Evolutionary conservation across 148 eudicot species (phyloP).

Genomic region (Vaccinium vitisidaea): DNA sequence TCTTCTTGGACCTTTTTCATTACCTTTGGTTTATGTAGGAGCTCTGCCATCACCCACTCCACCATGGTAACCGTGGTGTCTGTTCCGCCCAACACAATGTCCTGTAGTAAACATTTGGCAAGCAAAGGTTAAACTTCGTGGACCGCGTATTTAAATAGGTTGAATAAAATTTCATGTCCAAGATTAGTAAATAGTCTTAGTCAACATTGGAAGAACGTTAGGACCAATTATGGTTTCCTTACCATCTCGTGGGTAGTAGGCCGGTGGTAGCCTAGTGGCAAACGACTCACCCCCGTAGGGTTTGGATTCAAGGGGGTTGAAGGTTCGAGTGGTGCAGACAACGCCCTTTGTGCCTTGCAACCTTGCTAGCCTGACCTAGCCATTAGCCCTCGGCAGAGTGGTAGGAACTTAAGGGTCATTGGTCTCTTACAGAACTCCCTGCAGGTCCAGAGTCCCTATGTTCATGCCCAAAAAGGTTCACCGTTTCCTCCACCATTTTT

Average conservation of each 20-base stretch:
- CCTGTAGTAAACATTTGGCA: conserved; percentile 24
- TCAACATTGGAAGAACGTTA: neutral
- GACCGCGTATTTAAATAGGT: neutral
- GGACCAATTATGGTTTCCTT: neutral
- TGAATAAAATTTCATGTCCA: neutral
- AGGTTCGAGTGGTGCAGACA: neutral
- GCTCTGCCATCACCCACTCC: conserved; percentile 47
- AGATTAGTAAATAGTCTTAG: neutral
- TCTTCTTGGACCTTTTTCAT: conserved; percentile 35
- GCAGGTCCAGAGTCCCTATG: neutral
- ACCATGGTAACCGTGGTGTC: conserved; percentile 33
- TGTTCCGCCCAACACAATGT: conserved; percentile 35
- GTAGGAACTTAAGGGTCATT: no score
- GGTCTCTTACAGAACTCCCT: neutral
- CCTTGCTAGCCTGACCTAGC: neutral
- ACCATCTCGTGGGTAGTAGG: neutral
- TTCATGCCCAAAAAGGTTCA: neutral
- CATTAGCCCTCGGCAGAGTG: neutral
- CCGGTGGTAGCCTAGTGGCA: neutral
- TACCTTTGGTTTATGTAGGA: conserved; percentile 24
- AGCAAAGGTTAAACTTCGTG: neutral
- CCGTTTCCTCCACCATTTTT: neutral
- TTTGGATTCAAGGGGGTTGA: neutral
- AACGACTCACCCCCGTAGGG: neutral
- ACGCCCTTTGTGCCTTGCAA: neutral